Evolutionary conservation across 176 grass and related monocot genomes (phyloP), one percentile per base, ranked within the genome.

Genomic region (Hsuehochloa calcarea): DNA sequence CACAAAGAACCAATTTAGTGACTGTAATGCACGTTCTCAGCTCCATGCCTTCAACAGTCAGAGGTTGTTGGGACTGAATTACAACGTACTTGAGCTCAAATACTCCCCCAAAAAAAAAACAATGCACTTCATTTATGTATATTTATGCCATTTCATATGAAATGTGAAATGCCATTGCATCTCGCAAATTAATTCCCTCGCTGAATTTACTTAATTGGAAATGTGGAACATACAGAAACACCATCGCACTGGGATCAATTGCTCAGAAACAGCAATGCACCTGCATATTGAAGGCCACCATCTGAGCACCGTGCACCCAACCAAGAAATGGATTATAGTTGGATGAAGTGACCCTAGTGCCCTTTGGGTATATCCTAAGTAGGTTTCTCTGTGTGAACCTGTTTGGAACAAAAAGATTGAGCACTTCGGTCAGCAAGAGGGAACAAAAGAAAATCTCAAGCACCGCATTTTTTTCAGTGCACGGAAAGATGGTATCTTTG

Each of bases 211-310:
- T 41, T 43, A 65, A 43, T 14, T 47, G 19, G 64, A 60, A 60
- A 37, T 71, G 62, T 25, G 34, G 27, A 71, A 35, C 43, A 63
- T 37, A 52, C 6, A 72, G n/a, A 23, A 58, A 56, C 4, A 20
- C 3, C 17, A 15, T 67, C 27, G 38, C 63, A 17, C 60, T 61
- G 71, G 59, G 26, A 85, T 44, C 19, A 19, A 25, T 52, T 72
- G 22, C 25, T 66, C 65, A 50, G 31, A 62, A 75, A 41, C 49
- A 82, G 46, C 75, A 70, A n/a, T 8, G 20, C 67, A 97, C 95
- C 95, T 97, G 95, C 95, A 97, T 97, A 81, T 97, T 97, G 82
- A 97, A 97, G 63, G 95, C 95, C 52, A 97, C 95, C 95, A 97
- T 94, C 67, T 97, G 95, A 89, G 95, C 95, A 84, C 92, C 95